Percentiles rank a stretch among this genome's conserved stretches.
Evolutionary conservation across 2,329 filamentous ascomycete species (phyloP).

Genomic region (Ceratocystis harringtonii): DNA sequence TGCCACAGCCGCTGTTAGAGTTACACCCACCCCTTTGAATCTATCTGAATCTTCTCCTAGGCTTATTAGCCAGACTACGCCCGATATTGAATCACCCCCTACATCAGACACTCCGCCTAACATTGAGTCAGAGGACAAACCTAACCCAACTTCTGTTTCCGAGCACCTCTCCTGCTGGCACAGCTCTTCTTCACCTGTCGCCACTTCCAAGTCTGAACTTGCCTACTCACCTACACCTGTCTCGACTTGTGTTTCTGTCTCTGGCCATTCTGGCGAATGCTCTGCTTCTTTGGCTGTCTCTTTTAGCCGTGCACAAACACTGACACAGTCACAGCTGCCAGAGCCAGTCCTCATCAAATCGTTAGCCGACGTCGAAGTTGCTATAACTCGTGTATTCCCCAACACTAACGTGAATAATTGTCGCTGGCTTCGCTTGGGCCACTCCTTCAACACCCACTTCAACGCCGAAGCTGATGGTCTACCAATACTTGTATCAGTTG

Average conservation of each 20-base stretch:
- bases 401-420: slow-evolving; percentile 23
- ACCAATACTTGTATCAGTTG: slow-evolving; percentile 14
- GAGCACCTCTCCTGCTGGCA: background rate
- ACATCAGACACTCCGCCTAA: background rate
- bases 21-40: background rate
- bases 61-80: background rate
- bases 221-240: background rate
- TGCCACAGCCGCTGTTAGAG: background rate
- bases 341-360: slow-evolving; percentile 15
- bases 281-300: slow-evolving; percentile 10
- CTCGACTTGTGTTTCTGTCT: background rate
- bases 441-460: slow-evolving; percentile 15
- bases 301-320: slow-evolving; percentile 3
- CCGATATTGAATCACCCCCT: background rate
- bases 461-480: slow-evolving; percentile 12
- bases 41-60: background rate
- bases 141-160: background rate
- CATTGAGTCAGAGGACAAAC: background rate
- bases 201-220: background rate
- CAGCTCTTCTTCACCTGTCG: background rate
- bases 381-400: slow-evolving; percentile 25
- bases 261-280: background rate
- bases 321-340: background rate
- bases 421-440: slow-evolving; percentile 15
- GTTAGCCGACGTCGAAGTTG: slow-evolving; percentile 21